Percentiles rank a stretch among this genome's conserved stretches.
phyloP scores from a whole-genome alignment of 2,329 filamentous ascomycete species.

The Colletotrichum lentis region DNA sequence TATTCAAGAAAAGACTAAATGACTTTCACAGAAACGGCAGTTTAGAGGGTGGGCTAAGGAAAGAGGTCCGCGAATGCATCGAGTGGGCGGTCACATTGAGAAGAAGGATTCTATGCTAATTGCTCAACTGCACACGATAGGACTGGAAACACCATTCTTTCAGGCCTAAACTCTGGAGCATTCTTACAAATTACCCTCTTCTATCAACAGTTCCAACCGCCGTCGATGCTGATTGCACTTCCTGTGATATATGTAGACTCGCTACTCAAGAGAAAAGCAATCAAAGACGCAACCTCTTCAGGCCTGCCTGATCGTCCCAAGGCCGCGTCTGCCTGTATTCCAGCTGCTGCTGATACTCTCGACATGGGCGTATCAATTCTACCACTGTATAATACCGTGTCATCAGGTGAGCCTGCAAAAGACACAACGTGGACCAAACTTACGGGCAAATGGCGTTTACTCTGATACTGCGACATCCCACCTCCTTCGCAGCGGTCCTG shows the following conservation, averaged over 20 bases:
- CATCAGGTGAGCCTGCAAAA: background rate
- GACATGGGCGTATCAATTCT: slow-evolving; percentile 46
- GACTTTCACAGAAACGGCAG: no score
- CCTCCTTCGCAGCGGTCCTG: slow-evolving; percentile 45
- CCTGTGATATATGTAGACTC: slow-evolving; percentile 44
- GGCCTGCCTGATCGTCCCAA: slow-evolving; percentile 41
- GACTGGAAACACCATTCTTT: no score
- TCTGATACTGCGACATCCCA: slow-evolving; percentile 41
- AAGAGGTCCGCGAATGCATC: no score
- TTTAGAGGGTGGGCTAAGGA: no score
- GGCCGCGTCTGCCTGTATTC: slow-evolving; percentile 36
- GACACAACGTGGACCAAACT: slow-evolving; percentile 10
- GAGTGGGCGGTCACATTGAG: no score
- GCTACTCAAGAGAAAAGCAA: slow-evolving; percentile 45
- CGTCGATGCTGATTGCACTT: slow-evolving; percentile 41
- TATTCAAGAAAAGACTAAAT: no score
- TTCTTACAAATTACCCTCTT: no score
- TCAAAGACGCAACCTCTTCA: slow-evolving; percentile 42
- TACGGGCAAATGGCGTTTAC: slow-evolving; percentile 46
- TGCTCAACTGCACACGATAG: no score
- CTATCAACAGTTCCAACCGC: slow-evolving; percentile 43
- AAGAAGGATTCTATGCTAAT: no score
- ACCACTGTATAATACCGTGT: slow-evolving; percentile 35
- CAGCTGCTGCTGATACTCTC: slow-evolving; percentile 35
- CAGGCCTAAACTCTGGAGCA: no score